Percentiles rank a stretch among this genome's conserved stretches.
Conservation (phyloP, 139 green algal genomes). For the Closterium sp. region DNA sequence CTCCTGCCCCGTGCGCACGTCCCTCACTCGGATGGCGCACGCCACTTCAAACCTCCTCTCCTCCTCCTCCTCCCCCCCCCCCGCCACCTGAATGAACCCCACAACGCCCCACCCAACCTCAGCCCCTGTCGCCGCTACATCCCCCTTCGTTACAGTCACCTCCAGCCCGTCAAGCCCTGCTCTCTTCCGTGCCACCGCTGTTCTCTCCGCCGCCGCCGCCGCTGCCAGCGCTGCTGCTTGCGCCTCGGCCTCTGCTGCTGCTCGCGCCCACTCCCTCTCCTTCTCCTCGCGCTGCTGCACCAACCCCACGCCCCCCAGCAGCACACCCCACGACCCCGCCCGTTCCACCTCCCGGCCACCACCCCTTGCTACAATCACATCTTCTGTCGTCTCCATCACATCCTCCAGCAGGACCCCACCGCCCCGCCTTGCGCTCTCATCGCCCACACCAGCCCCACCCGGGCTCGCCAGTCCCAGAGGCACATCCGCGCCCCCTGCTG, state of each 20-base stretch:
- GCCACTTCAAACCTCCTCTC: not conserved
- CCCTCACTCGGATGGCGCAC: not conserved
- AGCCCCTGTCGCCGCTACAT: not conserved
- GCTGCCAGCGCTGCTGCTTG: not conserved
- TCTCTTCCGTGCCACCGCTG: not conserved
- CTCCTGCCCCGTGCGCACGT: not conserved
- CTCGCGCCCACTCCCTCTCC: not conserved
- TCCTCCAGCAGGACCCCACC: not conserved
- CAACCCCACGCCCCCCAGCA: not conserved
- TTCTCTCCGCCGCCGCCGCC: not conserved
- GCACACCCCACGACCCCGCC: not conserved
- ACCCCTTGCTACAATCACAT: not conserved
- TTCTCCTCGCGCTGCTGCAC: not conserved
- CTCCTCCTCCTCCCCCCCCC: not conserved
- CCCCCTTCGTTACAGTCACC: not conserved
- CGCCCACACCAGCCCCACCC: no score
- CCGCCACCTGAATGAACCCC: not conserved
- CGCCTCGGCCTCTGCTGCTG: not conserved
- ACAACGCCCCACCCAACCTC: not conserved
- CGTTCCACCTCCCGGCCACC: not conserved
- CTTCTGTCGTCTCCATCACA: not conserved
- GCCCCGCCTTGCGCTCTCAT: not conserved
- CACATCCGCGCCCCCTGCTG: not conserved
- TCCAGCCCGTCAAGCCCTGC: not conserved
- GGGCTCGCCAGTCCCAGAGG: not conserved